Evolutionary conservation across 192 early-diverging fungal species (phyloP).

Genomic region (Gonapodya prolifera): DNA sequence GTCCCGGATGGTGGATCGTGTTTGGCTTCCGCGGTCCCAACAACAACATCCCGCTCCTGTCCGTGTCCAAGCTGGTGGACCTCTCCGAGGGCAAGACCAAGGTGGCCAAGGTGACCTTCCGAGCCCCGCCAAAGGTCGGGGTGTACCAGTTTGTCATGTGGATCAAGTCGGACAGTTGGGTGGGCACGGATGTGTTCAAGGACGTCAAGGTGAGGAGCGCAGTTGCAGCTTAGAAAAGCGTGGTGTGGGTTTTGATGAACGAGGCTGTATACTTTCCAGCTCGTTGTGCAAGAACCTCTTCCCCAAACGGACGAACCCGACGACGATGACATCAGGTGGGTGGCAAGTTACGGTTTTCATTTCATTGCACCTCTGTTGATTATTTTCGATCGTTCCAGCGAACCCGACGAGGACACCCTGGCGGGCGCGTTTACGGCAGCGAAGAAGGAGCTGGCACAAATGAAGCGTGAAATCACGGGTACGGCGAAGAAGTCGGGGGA

Average conservation of each 20-base stretch:
- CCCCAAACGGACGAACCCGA: constrained; percentile 62
- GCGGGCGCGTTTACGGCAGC: constrained; percentile 70
- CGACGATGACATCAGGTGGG: constrained; percentile 66
- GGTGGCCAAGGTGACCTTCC: constrained; percentile 71
- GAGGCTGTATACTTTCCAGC: constrained; percentile 9
- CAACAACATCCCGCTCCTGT: constrained; percentile 68
- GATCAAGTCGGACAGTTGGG: constrained; percentile 79
- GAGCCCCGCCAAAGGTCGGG: constrained; percentile 77
- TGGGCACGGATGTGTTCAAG: constrained; percentile 68
- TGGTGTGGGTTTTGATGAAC: not conserved
- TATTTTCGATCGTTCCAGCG: constrained; percentile 28
- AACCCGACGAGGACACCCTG: constrained; percentile 90
- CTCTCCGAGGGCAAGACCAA: constrained; percentile 31
- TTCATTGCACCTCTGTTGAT: not conserved
- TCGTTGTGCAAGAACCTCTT: constrained; percentile 49
- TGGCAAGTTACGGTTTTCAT: not conserved
- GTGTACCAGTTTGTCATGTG: constrained; percentile 66
- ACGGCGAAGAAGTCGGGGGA: constrained; percentile 30
- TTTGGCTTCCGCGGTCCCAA: constrained; percentile 60
- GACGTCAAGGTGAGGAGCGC: constrained; percentile 62
- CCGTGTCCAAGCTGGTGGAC: constrained; percentile 64
- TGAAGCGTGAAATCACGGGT: constrained; percentile 3
- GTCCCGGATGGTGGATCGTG: constrained; percentile 31
- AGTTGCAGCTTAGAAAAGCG: not conserved
- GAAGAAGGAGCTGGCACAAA: constrained; percentile 9